Conservation (phyloP, 495 filamentous ascomycete species). For the Hypoxylon lenormandii region DNA sequence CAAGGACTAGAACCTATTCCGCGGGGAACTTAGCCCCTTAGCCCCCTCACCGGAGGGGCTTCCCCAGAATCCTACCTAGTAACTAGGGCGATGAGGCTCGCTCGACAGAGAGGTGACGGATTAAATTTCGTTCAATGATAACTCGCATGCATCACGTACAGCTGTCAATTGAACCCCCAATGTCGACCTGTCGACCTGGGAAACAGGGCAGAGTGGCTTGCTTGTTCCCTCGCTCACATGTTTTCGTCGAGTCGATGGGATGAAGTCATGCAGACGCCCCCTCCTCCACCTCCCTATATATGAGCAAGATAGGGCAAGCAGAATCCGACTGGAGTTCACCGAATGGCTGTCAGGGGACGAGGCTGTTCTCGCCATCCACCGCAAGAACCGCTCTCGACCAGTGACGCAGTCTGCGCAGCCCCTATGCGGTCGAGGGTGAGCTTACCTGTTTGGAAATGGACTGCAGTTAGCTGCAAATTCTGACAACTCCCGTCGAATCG, state of each 20-base stretch:
- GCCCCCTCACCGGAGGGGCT: conserved; percentile 23
- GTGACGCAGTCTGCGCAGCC: conserved; percentile 18
- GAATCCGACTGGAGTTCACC: conserved; percentile 26
- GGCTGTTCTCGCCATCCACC: conserved; percentile 27
- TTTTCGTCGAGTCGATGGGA: conserved; percentile 17
- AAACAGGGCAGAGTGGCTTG: conserved; percentile 46
- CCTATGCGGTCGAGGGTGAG: conserved; percentile 7
- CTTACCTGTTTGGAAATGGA: conserved; percentile 37
- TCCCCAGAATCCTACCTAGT: conserved; percentile 41
- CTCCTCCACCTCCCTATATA: conserved; percentile 4
- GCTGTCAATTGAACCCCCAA: conserved; percentile 21
- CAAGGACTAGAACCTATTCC: conserved; percentile 9
- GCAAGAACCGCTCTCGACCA: conserved; percentile 31
- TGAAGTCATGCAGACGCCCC: conserved; percentile 33
- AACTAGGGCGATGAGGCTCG: conserved; percentile 38
- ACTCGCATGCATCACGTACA: conserved; percentile 14
- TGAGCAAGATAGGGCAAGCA: conserved; percentile 40
- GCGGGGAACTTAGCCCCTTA: conserved; percentile 5
- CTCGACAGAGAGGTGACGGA: conserved; percentile 1
- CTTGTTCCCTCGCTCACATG: conserved; percentile 18
- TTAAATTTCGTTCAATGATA: conserved; percentile 18
- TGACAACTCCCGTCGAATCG: conserved; percentile 45
- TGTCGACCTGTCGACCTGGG: conserved; percentile 29
- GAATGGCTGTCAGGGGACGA: conserved; percentile 33
- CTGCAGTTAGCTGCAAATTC: conserved; percentile 32